phyloP scores from a whole-genome alignment of 2,329 filamentous ascomycete species.

The Alternaria sp. region DNA sequence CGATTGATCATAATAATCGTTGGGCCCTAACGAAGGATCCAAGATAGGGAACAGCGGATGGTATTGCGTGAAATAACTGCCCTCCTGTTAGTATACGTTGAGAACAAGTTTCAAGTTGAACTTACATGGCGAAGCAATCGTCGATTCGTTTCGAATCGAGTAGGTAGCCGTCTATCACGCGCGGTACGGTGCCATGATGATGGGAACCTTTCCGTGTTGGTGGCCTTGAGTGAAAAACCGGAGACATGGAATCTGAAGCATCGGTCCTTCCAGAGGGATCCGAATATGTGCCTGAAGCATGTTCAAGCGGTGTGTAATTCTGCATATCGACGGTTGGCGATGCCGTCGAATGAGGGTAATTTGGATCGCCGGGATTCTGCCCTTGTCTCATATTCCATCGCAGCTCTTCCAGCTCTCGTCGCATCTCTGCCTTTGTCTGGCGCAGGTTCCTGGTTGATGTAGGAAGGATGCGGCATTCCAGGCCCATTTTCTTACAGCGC shows the following conservation, averaged over 20 bases:
- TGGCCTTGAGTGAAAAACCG: slow-evolving; percentile 40
- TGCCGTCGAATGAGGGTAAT: slow-evolving; percentile 39
- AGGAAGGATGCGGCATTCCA: slow-evolving; percentile 49
- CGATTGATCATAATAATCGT: slow-evolving; percentile 47
- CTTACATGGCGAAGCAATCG: slow-evolving; percentile 48
- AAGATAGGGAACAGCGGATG: slow-evolving; percentile 48
- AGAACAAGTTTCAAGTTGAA: not conserved
- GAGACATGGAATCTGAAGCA: slow-evolving; percentile 42
- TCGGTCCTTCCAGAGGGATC: slow-evolving; percentile 40
- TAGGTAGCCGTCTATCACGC: slow-evolving; percentile 44
- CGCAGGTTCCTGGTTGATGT: slow-evolving; percentile 50
- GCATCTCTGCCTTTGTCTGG: slow-evolving; percentile 52
- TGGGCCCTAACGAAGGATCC: slow-evolving; percentile 40
- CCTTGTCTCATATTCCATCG: slow-evolving; percentile 48
- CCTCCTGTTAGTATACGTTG: slow-evolving; percentile 21
- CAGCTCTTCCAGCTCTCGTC: slow-evolving; percentile 48
- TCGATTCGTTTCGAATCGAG: slow-evolving; percentile 47
- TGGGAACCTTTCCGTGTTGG: slow-evolving; percentile 37
- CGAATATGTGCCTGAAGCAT: slow-evolving; percentile 39
- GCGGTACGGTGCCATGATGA: slow-evolving; percentile 35
- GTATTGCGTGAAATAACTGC: slow-evolving; percentile 49
- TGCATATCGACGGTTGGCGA: slow-evolving; percentile 42
- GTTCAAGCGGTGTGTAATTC: slow-evolving; percentile 39
- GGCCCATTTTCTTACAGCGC: slow-evolving; percentile 48
- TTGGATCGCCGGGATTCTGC: slow-evolving; percentile 36